Percentiles rank a stretch among this genome's conserved stretches.
Evolutionary conservation across 2,329 filamentous ascomycete genomes (phyloP).

Genomic region (Penicillium sp.): DNA sequence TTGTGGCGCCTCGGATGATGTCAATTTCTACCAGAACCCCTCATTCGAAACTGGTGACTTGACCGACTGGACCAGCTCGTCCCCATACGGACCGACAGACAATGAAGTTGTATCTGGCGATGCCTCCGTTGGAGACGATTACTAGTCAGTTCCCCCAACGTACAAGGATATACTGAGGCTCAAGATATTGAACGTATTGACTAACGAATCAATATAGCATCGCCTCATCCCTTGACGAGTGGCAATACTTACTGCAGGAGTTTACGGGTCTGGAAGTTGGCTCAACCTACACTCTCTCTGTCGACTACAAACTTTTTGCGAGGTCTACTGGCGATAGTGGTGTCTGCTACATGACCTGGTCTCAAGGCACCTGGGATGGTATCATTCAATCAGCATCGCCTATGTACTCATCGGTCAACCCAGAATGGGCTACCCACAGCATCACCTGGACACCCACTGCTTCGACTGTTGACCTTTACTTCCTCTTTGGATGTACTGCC

Average conservation of each 20-base stretch:
- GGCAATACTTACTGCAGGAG: not conserved
- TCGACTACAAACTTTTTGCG: not conserved
- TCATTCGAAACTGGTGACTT: constrained; percentile 5
- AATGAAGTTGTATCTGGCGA: not conserved
- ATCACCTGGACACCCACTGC: not conserved
- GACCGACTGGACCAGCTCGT: not conserved
- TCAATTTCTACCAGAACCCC: constrained; percentile 1
- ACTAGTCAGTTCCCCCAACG: not conserved
- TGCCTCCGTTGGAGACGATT: not conserved
- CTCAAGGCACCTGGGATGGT: not conserved
- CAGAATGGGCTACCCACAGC: not conserved
- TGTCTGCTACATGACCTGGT: not conserved
- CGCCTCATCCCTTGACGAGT: not conserved
- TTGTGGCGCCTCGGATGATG: not conserved
- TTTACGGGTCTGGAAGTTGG: not conserved
- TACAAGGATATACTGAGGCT: not conserved
- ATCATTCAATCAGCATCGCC: not conserved
- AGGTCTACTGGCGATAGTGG: not conserved
- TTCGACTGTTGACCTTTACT: not conserved
- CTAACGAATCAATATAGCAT: not conserved
- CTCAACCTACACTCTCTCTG: constrained; percentile 1
- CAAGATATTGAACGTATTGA: not conserved
- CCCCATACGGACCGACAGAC: not conserved
- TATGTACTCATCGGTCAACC: not conserved
- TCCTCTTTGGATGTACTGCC: not conserved